phyloP scores from a whole-genome alignment of 2,329 filamentous ascomycete species.

The Eurotiales sp. region DNA sequence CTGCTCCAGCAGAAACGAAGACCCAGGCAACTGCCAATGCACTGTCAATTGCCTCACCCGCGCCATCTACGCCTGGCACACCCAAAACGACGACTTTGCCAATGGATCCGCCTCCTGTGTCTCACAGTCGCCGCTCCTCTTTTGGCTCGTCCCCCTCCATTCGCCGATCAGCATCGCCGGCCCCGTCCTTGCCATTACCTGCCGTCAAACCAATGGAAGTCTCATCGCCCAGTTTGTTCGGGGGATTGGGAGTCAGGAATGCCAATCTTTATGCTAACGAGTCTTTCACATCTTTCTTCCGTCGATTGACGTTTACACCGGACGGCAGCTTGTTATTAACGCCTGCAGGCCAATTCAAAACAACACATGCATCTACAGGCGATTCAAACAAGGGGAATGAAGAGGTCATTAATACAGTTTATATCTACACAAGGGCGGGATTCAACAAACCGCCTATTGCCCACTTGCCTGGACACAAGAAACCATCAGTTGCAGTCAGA shows the following conservation, averaged over 20 bases:
- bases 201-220: slow-evolving; percentile 92
- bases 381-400: slow-evolving; percentile 70
- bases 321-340: slow-evolving; percentile 93
- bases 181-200: slow-evolving; percentile 86
- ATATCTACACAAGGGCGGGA: slow-evolving; percentile 93
- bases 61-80: slow-evolving; percentile 86
- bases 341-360: slow-evolving; percentile 92
- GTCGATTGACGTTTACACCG: slow-evolving; percentile 87
- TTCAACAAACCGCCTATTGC: slow-evolving; percentile 96
- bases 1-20: slow-evolving; percentile 71
- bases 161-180: slow-evolving; percentile 84
- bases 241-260: slow-evolving; percentile 68
- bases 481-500: slow-evolving; percentile 91
- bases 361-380: slow-evolving; percentile 63
- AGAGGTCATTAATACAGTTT: slow-evolving; percentile 94
- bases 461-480: slow-evolving; percentile 94
- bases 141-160: slow-evolving; percentile 75
- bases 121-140: slow-evolving; percentile 89
- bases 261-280: slow-evolving; percentile 93
- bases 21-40: slow-evolving; percentile 31
- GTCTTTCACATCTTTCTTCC: slow-evolving; percentile 94
- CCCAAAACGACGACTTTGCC: slow-evolving; percentile 84
- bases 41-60: slow-evolving; percentile 68
- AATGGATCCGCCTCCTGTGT: slow-evolving; percentile 93
- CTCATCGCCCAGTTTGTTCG: slow-evolving; percentile 68